Conservation (phyloP, 495 filamentous ascomycete genomes). For the Cudoniella acicularis region DNA sequence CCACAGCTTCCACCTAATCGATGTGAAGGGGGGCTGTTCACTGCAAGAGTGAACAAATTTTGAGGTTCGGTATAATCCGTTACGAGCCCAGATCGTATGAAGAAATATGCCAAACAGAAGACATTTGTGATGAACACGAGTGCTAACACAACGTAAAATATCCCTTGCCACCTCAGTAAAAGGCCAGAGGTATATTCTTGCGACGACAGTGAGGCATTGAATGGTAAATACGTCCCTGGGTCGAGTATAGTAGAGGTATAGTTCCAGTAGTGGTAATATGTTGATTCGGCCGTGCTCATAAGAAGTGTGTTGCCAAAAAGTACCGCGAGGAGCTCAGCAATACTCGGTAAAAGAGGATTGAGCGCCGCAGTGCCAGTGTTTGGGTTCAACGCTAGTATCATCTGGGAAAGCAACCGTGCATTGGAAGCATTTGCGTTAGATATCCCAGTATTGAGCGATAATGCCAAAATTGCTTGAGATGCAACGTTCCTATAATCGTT, state of each 20-base stretch:
- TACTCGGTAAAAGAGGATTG: constrained; percentile 46
- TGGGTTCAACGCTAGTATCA: constrained; percentile 7
- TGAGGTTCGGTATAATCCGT: constrained; percentile 74
- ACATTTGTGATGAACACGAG: constrained; percentile 60
- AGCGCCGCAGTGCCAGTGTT: constrained; percentile 45
- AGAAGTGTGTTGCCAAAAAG: constrained; percentile 62
- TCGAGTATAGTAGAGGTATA: constrained; percentile 31
- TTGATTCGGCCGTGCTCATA: constrained; percentile 44
- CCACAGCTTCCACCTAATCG: constrained; percentile 60
- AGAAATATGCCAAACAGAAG: constrained; percentile 48
- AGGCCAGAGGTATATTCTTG: constrained; percentile 63
- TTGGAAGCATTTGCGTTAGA: constrained; percentile 56
- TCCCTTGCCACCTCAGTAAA: constrained; percentile 48
- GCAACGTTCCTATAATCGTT: constrained; percentile 59
- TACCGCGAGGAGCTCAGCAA: constrained; percentile 65
- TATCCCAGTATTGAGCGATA: constrained; percentile 59
- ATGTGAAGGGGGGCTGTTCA: constrained; percentile 60
- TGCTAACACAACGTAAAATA: constrained; percentile 61
- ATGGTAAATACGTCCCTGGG: constrained; percentile 43
- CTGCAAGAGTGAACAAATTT: constrained; percentile 64
- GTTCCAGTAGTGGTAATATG: constrained; percentile 56
- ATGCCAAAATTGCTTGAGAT: constrained; percentile 48
- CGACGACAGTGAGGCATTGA: constrained; percentile 52
- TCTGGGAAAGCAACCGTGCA: constrained; percentile 49
- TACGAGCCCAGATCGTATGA: constrained; percentile 48